Percentiles rank a stretch among this genome's conserved stretches.
These are phyloP conservation scores for Persicaria tinctoria DNA, from an alignment of 148 eudicot genomes.

Conservation along the genomic window DNA sequence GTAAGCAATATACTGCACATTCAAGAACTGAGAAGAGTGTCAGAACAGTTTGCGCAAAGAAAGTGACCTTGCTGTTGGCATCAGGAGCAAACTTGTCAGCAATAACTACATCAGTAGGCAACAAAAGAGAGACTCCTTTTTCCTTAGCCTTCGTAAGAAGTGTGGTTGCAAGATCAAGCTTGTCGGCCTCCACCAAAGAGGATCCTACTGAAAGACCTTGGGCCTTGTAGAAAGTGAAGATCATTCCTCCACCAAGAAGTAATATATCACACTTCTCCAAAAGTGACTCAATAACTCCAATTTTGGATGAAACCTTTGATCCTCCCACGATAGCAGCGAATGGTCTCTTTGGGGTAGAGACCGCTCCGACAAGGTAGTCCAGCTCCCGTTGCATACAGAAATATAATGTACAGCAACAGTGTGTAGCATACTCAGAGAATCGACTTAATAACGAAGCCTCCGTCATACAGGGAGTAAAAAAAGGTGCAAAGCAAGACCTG, in stretches of 20 bases:
- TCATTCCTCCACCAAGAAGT: constrained; percentile 93
- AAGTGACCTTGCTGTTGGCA: constrained; percentile 85
- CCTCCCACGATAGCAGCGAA: constrained; percentile 95
- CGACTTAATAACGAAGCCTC: background rate
- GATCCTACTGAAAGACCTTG: constrained; percentile 91
- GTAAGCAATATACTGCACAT: background rate
- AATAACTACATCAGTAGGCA: constrained; percentile 76
- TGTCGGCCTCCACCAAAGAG: constrained; percentile 77
- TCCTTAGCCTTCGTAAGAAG: constrained; percentile 83
- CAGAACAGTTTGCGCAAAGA: background rate
- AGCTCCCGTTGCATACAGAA: constrained; percentile 44
- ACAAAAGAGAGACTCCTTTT: constrained; percentile 72
- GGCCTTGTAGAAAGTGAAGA: constrained; percentile 83
- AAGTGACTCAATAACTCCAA: constrained; percentile 80
- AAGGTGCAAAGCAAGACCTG: too few species aligned
- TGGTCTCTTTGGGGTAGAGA: constrained; percentile 79
- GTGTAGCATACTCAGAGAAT: background rate
- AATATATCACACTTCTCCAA: constrained; percentile 75
- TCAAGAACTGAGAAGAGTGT: too few species aligned
- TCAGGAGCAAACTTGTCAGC: constrained; percentile 95
- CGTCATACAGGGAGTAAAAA: background rate
- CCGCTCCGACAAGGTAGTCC: constrained; percentile 86
- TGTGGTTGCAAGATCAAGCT: constrained; percentile 71
- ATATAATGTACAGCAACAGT: background rate
- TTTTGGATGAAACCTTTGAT: constrained; percentile 77